Base-by-base conservation (phyloP, 2,329 filamentous ascomycete genomes). In the Penicillium hesseltinei region DNA sequence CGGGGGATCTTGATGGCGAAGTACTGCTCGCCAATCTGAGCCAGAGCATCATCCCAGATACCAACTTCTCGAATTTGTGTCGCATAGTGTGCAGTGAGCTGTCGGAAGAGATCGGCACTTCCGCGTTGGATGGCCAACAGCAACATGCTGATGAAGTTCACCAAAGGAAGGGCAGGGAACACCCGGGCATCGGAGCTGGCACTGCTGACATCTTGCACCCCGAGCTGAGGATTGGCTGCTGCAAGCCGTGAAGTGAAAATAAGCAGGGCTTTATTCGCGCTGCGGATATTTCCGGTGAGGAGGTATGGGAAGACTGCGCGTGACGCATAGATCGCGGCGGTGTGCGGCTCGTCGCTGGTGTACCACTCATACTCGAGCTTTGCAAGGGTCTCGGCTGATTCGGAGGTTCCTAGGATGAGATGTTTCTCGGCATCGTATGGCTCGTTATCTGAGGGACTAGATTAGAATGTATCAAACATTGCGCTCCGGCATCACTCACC, bases 331-430 rank as follows among this genome's bases (percentile, higher is more conserved):
- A 91, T 80, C 4, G 91, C 88, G 1, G 94, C 94, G 1, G 90
- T 92, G 73, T 96, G 92, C 2, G 91, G 85, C 51, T 93, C 90
- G 75, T 95, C 91, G 69, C 92, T 86, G 60, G 84, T 87, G 80
- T 97, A 99, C 94, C 94, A 99, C 50, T 87, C 83, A 74, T 96
- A 97, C 75, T 97, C 91, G 77, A 97, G 84, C 66, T 86, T 85
- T 48, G 88, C 87, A 53, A 99, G 84, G 11, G 89, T 82, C 65
- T 91, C 87, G 38, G 92, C 84, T 0, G 92, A 96, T 74, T 96
- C 92, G 66, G 89, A 89, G 10, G 92, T 97, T 59, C 94, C 95
- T 39, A 97, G 82, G 48, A 92, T 76, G 54, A 99, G 82, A 75
- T 99, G 94, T 66, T 87, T 85, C 76, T 99, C 95, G 15, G 95